These are phyloP conservation scores for Exophiala calicioides DNA, from an alignment of 2,329 filamentous ascomycete species.

Conservation along the genomic window DNA sequence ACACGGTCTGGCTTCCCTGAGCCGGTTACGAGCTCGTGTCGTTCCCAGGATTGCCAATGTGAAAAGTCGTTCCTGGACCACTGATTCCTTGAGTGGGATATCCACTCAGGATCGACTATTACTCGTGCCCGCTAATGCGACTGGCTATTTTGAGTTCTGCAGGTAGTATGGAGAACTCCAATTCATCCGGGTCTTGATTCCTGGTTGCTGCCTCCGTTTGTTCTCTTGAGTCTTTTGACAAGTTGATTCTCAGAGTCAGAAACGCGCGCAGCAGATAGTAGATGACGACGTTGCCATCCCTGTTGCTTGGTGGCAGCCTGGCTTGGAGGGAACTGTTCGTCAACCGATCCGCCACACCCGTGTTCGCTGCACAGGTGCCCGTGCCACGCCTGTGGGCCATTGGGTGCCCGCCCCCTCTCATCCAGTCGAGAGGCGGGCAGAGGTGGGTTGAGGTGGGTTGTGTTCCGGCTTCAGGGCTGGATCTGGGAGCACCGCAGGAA, in stretches of 20 bases:
- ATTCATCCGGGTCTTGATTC: slow-evolving; percentile 1
- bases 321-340: slow-evolving; percentile 15
- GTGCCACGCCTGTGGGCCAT: slow-evolving; percentile 15
- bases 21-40: too few species aligned
- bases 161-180: slow-evolving; percentile 5
- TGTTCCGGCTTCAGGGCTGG: too few species aligned
- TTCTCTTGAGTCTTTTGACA: too few species aligned
- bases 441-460: too few species aligned
- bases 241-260: slow-evolving; percentile 19
- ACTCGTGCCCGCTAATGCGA: slow-evolving; percentile 7
- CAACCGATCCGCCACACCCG: slow-evolving; percentile 17
- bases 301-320: slow-evolving; percentile 5
- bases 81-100: background rate
- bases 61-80: slow-evolving; percentile 4
- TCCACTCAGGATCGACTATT: slow-evolving; percentile 1
- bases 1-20: too few species aligned
- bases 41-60: background rate
- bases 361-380: slow-evolving; percentile 15
- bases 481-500: slow-evolving; percentile 13
- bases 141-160: slow-evolving; percentile 12
- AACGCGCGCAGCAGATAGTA: slow-evolving; percentile 15
- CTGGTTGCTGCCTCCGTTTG: slow-evolving; percentile 4
- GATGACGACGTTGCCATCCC: slow-evolving; percentile 21
- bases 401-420: background rate
- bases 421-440: background rate